These are phyloP conservation scores for Lentinus brumalis DNA, from an alignment of 768 basidiomycete species.

Conservation along the genomic window DNA sequence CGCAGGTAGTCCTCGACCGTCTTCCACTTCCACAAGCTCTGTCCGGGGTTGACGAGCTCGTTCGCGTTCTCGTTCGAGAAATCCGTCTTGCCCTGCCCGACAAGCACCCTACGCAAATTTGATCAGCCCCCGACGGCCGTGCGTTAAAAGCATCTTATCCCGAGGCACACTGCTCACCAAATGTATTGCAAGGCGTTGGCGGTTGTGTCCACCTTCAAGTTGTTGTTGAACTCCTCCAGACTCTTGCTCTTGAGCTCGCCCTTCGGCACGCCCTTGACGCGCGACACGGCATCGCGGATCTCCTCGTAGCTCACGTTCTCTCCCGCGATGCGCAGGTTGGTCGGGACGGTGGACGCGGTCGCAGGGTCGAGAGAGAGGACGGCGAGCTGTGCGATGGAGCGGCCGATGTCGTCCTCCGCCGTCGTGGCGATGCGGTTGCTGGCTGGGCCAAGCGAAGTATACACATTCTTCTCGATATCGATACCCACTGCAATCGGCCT, in stretches of 20 bases:
- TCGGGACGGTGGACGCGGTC: conserved; percentile 19
- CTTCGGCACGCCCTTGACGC: conserved; percentile 12
- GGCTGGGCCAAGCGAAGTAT: conserved; percentile 22
- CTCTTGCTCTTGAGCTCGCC: conserved; percentile 18
- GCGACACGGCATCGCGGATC: conserved; percentile 11
- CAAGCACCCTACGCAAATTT: conserved; percentile 9
- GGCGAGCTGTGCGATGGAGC: conserved; percentile 20
- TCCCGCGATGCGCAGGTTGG: conserved; percentile 23
- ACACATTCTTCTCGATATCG: conserved; percentile 20
- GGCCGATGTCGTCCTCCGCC: conserved; percentile 22
- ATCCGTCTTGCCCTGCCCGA: conserved; percentile 23
- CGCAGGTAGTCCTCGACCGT: conserved; percentile 13
- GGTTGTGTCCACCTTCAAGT: conserved; percentile 10
- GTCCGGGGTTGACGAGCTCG: conserved; percentile 25
- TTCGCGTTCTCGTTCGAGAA: conserved; percentile 22
- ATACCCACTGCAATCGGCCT: conserved; percentile 21
- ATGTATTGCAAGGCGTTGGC: conserved; percentile 8
- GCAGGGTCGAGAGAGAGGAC: conserved; percentile 19
- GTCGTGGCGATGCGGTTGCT: conserved; percentile 15
- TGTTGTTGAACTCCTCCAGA: conserved; percentile 14
- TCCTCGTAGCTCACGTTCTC: conserved; percentile 14
- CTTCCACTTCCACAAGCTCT: conserved; percentile 28
- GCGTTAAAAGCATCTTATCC: not conserved
- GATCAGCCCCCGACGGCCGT: not conserved
- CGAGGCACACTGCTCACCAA: conserved; percentile 3